Evolutionary conservation across 129 eudicot species (phyloP).

Genomic region (Lactuca saligna): DNA sequence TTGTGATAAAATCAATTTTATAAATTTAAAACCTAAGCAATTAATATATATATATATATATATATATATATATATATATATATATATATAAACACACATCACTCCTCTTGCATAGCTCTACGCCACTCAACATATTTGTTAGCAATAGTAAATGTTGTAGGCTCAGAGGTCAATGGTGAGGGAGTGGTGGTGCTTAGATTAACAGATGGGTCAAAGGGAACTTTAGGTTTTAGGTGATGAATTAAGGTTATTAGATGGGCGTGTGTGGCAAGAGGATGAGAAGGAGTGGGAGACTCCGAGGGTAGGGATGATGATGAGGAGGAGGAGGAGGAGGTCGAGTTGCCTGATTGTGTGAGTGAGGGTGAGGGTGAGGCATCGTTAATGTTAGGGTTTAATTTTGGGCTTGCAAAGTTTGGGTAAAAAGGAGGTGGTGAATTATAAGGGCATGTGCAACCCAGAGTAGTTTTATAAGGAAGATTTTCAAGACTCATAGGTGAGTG

Average conservation of each 20-base stretch:
- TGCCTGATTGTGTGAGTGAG: background rate
- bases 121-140: background rate
- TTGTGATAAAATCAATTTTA: too few relatives aligned
- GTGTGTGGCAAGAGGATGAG: background rate
- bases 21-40: too few relatives aligned
- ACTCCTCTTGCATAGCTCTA: background rate
- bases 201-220: background rate
- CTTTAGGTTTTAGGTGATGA: background rate
- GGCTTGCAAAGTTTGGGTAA: background rate
- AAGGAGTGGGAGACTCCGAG: background rate
- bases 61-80: too few relatives aligned
- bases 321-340: background rate
- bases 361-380: background rate
- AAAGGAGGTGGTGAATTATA: background rate
- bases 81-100: too few relatives aligned
- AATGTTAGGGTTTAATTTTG: background rate
- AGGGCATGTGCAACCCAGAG: background rate
- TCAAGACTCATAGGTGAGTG: background rate
- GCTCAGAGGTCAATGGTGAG: background rate
- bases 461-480: background rate
- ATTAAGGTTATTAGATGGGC: background rate
- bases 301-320: too few relatives aligned
- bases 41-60: too few relatives aligned
- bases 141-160: background rate
- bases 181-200: background rate